phyloP scores from a whole-genome alignment of 371 early-diverging fungal genomes.

The Mucor plumbeus region DNA sequence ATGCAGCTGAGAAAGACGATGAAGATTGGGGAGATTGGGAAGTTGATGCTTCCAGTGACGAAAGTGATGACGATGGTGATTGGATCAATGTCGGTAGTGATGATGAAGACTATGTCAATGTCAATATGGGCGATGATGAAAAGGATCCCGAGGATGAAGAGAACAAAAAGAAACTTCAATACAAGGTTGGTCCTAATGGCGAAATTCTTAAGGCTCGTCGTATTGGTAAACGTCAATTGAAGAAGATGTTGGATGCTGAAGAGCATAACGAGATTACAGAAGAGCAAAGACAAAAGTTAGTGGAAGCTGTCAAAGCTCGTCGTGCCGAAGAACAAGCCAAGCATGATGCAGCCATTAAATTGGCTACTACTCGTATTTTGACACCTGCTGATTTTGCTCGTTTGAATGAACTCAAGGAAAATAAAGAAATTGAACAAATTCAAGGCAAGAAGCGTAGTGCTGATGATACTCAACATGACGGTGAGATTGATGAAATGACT shows the following conservation, averaged over 20 bases:
- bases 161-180: constrained; percentile 40
- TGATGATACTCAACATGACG: constrained; percentile 48
- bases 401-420: constrained; percentile 72
- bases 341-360: constrained; percentile 42
- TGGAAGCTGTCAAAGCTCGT: constrained; percentile 41
- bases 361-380: constrained; percentile 73
- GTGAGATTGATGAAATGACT: constrained; percentile 68
- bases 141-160: constrained; percentile 27
- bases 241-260: constrained; percentile 51
- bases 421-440: constrained; percentile 56
- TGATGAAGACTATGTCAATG: constrained; percentile 51
- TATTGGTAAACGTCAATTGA: constrained; percentile 55
- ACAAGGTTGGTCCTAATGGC: constrained; percentile 30
- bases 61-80: constrained; percentile 56
- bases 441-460: constrained; percentile 50
- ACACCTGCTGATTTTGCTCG: constrained; percentile 92
- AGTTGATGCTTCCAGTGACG: constrained; percentile 61
- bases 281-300: constrained; percentile 50
- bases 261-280: constrained; percentile 56
- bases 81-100: constrained; percentile 56
- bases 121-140: constrained; percentile 48
- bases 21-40: constrained; percentile 68
- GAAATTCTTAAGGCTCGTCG: constrained; percentile 43
- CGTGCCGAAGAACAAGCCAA: constrained; percentile 50
- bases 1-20: constrained; percentile 48